Percentiles rank a stretch among this genome's conserved stretches.
These are phyloP conservation scores for Leersia perrieri DNA, from an alignment of 176 grass and related monocot genomes.

Conservation along the genomic window DNA sequence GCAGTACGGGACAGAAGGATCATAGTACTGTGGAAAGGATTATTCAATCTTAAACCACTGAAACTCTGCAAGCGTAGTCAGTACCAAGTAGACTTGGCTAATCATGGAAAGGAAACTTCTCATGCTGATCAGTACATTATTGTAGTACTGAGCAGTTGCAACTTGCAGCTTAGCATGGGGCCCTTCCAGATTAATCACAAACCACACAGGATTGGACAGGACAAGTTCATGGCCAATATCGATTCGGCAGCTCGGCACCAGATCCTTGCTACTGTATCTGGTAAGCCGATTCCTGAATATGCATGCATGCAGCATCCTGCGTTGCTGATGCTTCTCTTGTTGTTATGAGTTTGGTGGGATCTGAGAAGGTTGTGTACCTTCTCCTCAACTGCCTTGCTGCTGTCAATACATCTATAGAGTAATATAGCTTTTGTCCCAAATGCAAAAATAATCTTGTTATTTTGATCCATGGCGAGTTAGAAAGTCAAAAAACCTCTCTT, in stretches of 20 bases:
- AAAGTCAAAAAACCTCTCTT: background rate
- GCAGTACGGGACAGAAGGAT: background rate
- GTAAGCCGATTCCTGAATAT: background rate
- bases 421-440: conserved; percentile 1
- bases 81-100: conserved; percentile 2
- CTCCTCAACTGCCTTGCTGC: conserved; percentile 16
- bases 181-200: background rate
- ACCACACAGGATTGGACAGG: background rate
- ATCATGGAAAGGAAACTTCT: background rate
- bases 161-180: background rate
- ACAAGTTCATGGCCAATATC: background rate
- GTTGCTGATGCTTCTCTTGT: background rate
- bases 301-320: background rate
- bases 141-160: background rate
- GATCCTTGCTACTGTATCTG: background rate
- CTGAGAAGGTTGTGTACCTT: background rate
- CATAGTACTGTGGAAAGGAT: conserved; percentile 11
- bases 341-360: background rate
- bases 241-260: background rate
- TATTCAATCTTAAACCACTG: background rate
- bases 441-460: background rate
- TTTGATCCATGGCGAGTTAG: background rate
- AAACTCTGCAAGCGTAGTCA: background rate
- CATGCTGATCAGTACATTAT: conserved; percentile 4
- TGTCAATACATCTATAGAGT: background rate